A percentile compares a stretch with the other conserved stretches of the same genome.
These are phyloP conservation scores for Adansonia madagascariensis DNA, from an alignment of 441 rosid genomes.

Conservation along the genomic window DNA sequence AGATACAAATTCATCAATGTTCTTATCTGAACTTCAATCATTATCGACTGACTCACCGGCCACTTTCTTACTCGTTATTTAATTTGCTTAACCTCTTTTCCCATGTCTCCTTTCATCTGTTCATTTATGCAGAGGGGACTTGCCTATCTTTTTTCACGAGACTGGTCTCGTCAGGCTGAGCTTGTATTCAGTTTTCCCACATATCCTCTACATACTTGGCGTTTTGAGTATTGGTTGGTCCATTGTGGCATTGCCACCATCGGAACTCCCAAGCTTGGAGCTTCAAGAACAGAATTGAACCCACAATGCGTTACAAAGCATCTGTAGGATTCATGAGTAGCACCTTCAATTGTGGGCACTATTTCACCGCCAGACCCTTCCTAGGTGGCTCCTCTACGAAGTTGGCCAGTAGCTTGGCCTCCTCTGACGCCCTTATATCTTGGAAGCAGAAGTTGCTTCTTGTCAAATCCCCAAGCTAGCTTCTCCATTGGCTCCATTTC, in stretches of 20 bases:
- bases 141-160: constrained; percentile 19
- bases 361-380: constrained; percentile 33
- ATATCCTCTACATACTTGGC: too few species aligned
- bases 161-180: constrained; percentile 43
- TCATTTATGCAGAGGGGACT: constrained; percentile 17
- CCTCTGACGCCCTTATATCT: constrained; percentile 55
- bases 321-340: constrained; percentile 41
- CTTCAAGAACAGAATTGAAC: constrained; percentile 49
- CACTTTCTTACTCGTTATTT: constrained; percentile 35
- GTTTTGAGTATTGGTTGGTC: too few species aligned
- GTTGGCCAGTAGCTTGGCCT: constrained; percentile 43
- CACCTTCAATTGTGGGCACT: constrained; percentile 57
- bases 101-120: constrained; percentile 44
- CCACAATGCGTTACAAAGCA: constrained; percentile 59
- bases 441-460: constrained; percentile 37
- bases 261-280: constrained; percentile 48
- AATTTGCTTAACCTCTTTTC: constrained; percentile 35
- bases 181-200: constrained; percentile 11
- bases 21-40: constrained; percentile 43
- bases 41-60: constrained; percentile 17
- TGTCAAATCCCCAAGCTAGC: constrained; percentile 42
- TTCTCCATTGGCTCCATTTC: constrained; percentile 45
- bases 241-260: constrained; percentile 44
- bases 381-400: constrained; percentile 30
- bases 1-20: constrained; percentile 4